Evolutionary conservation across 108 stramenopile species (phyloP).

Genomic region (Hondaea fermentalgiana): DNA sequence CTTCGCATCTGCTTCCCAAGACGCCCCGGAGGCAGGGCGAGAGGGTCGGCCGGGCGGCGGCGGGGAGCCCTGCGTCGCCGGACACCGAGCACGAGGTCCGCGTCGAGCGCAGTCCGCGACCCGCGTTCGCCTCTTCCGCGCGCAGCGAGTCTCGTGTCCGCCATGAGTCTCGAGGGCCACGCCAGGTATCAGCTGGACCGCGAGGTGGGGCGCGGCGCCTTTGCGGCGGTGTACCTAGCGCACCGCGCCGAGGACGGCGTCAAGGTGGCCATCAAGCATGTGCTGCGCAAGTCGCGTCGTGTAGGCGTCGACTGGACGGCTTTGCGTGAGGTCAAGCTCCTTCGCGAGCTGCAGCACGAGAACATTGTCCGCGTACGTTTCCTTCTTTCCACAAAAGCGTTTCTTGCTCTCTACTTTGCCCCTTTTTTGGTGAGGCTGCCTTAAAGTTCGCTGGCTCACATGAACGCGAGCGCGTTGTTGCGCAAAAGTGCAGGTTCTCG

Average conservation of each 20-base stretch:
- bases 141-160: background rate
- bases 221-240: constrained; percentile 1
- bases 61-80: no score
- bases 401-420: no score
- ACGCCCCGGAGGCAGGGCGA: no score
- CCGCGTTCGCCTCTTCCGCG: no score
- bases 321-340: background rate
- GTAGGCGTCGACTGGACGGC: constrained; percentile 18
- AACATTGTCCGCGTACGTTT: background rate
- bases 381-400: background rate
- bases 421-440: no score
- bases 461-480: no score
- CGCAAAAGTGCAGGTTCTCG: background rate
- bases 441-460: no score
- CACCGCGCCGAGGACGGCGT: background rate
- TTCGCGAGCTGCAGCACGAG: background rate
- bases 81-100: no score
- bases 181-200: background rate
- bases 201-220: constrained; percentile 8
- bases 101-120: no score
- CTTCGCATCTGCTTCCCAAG: no score
- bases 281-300: background rate
- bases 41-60: no score
- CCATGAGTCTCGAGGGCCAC: background rate
- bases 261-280: constrained; percentile 20